Percentiles rank a stretch among this genome's conserved stretches.
These are phyloP conservation scores for Dovyalis caffra DNA, from an alignment of 345 rosid genomes.

Conservation along the genomic window DNA sequence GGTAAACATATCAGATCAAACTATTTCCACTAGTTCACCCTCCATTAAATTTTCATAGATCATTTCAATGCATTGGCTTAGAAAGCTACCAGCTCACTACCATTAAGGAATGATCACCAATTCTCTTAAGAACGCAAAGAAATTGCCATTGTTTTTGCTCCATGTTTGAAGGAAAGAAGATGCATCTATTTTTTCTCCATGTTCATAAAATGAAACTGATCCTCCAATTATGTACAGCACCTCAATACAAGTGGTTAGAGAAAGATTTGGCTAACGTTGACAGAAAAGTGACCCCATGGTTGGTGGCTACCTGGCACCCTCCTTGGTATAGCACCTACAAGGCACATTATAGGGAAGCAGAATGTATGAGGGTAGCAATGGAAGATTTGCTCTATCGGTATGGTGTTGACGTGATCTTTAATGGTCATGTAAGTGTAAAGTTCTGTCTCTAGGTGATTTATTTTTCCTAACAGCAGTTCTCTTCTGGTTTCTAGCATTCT, in stretches of 20 bases:
- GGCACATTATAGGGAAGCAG: constrained; percentile 81
- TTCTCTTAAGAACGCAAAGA: too few relatives aligned
- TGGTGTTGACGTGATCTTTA: constrained; percentile 74
- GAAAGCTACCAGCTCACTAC: not conserved
- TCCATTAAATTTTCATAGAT: not conserved
- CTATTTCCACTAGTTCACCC: not conserved
- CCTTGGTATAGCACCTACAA: constrained; percentile 89
- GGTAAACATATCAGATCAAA: constrained; percentile 28
- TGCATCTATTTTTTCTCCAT: not conserved
- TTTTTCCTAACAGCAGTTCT: not conserved
- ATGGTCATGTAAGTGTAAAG: constrained; percentile 57
- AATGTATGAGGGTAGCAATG: constrained; percentile 80
- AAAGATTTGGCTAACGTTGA: constrained; percentile 53
- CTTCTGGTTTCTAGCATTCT: not conserved
- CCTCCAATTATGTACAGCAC: constrained; percentile 41
- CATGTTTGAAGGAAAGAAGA: not conserved
- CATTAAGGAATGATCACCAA: not conserved
- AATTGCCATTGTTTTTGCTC: too few relatives aligned
- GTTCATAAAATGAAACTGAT: too few relatives aligned
- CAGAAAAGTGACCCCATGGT: constrained; percentile 81
- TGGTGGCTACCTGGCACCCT: constrained; percentile 77
- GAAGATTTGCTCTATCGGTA: constrained; percentile 64
- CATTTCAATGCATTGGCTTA: not conserved
- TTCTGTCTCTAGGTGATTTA: not conserved
- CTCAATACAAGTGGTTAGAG: constrained; percentile 81